Conservation (phyloP, 768 basidiomycete genomes). For the Termitomyces sp. region DNA sequence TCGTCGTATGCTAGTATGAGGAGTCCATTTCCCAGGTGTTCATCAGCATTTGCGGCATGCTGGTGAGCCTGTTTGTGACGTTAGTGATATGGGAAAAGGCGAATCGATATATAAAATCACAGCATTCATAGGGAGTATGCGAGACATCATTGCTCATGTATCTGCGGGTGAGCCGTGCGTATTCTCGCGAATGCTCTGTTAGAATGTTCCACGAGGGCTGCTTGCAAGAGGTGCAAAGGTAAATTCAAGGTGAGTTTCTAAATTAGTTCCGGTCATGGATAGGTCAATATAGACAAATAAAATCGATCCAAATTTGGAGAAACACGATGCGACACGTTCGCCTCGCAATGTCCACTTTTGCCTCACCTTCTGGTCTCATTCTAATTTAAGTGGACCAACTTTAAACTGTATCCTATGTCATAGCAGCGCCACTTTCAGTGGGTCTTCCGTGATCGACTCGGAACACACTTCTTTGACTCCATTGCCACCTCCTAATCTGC, state of each 20-base stretch:
- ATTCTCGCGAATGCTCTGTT: neutral
- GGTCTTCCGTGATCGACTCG: neutral
- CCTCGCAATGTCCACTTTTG: no score
- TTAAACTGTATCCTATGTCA: neutral
- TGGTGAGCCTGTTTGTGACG: conserved; percentile 59
- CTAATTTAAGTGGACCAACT: neutral
- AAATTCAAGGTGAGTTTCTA: neutral
- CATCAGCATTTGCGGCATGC: conserved; percentile 78
- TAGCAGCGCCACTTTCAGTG: neutral
- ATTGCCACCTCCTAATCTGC: neutral
- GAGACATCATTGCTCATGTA: conserved; percentile 11
- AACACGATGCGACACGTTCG: no score
- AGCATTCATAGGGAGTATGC: conserved; percentile 44
- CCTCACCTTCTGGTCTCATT: neutral
- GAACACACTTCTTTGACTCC: neutral
- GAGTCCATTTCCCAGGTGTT: conserved; percentile 58
- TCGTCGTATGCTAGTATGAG: conserved; percentile 71
- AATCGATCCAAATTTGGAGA: neutral
- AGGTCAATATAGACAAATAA: conserved; percentile 5
- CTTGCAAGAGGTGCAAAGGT: no score
- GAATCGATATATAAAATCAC: conserved; percentile 26
- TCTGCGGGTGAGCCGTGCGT: neutral
- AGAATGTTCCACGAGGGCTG: no score
- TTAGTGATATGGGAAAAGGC: neutral
- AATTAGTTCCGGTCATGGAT: neutral